Evolutionary conservation across 176 grass and related monocot species (phyloP), one percentile per base, ranked within the genome.

Genomic region (Triticum turgidum): DNA sequence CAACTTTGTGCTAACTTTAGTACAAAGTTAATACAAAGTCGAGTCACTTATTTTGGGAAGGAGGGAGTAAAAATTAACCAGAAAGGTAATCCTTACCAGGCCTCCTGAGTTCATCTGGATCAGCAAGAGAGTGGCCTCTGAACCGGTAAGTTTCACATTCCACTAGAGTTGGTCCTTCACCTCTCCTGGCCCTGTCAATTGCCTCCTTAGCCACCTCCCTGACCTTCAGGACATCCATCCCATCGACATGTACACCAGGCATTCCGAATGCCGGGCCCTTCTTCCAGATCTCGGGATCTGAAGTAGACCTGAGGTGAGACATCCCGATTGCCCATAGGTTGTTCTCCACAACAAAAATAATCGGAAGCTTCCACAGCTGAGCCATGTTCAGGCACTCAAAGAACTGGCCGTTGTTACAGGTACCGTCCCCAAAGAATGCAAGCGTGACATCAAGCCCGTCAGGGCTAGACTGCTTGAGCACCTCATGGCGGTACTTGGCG

Each of bases 321-420:
- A 96, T 99, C 44, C 92, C 92, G 11, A 99, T 96, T 21, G 97
- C 94, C 94, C 94, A 99, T 37, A 94, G 86, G 32, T 99, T 99
- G 77, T 99, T 99, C 54, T 99, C 97, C 82, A 99, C 97, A 88
- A 98, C 97, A 94, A 98, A 96, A 35, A 98, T 75, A 24, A 98
- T 96, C 66, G 97, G 97, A 37, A 98, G 88, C 85, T 96, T 98
- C 97, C 97, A 98, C 13, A 98, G 90, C 39, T 98, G 96, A 24
- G 96, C 96, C 96, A 98, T 98, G 91, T 98, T 98, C 20, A 98
- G 86, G 86, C 96, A 98, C 90, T 98, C 93, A 80, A 98, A 98
- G 84, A 98, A 95, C 81, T 98, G 96, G 2, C 96, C 96, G 3
- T 95, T 98, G 65, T 98, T 98, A 86, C 93, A 95, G 5, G 96